Conservation (phyloP, 2,329 filamentous ascomycete genomes). For the Sphaceloma murrayae region DNA sequence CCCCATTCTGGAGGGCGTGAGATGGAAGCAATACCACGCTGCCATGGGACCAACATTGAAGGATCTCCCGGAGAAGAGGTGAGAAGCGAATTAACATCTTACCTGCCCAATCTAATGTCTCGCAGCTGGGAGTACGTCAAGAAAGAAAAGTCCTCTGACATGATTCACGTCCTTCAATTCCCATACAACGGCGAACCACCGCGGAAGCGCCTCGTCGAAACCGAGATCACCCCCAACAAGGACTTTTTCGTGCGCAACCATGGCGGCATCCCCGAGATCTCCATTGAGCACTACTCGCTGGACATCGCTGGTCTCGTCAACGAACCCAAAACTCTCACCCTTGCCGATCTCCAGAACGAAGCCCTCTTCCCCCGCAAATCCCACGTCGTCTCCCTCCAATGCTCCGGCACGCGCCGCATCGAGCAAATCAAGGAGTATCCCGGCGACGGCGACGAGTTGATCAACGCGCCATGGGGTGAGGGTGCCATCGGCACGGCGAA, state of each 20-base stretch:
- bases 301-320: constrained; percentile 53
- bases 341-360: constrained; percentile 54
- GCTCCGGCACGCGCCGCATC: constrained; percentile 57
- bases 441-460: constrained; percentile 47
- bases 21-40: constrained; percentile 40
- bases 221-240: constrained; percentile 51
- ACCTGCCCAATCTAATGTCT: too few species aligned
- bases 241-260: constrained; percentile 64
- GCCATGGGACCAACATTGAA: constrained; percentile 33
- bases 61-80: constrained; percentile 43
- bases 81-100: too few species aligned
- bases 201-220: constrained; percentile 19
- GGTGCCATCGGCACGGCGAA: constrained; percentile 58
- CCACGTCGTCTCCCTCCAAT: constrained; percentile 56
- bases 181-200: constrained; percentile 41
- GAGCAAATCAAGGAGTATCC: constrained; percentile 58
- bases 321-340: constrained; percentile 46
- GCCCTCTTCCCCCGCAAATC: constrained; percentile 48
- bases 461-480: constrained; percentile 43
- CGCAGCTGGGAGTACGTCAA: constrained; percentile 34
- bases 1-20: constrained; percentile 36
- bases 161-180: constrained; percentile 41
- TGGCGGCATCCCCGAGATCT: constrained; percentile 58
- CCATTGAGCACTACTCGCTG: constrained; percentile 46
- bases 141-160: constrained; percentile 38